Evolutionary conservation across 805 yeast genomes (phyloP), one percentile per base, ranked within the genome.

Genomic region (Candida insectalens): DNA sequence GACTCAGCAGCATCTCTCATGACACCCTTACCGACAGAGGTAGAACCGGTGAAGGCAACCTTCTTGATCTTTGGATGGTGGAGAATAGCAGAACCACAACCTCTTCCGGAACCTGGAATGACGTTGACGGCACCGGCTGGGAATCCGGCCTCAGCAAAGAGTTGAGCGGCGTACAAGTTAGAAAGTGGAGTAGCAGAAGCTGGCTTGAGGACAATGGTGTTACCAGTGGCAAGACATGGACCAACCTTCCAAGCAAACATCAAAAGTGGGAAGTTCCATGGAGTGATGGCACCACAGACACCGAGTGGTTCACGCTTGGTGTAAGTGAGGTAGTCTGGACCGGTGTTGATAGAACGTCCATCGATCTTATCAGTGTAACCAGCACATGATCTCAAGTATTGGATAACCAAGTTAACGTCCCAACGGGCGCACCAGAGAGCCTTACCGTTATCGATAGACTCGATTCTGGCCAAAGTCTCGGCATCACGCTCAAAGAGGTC

Each of bases 211-310:
- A 81, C 75, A 45, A 74, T 64, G 33, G 83, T 74, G 64, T 79
- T 78, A 62, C 85, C 85, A 45, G 85, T 74, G 33, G 82, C 82
- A 49, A 79, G 62, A 41, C 83, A 84, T 30, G 89, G 88, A 35
- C 81, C 84, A 39, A 81, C 63, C 55, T 81, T 81, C 89, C 89
- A 81, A 28, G 82, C 59, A 56, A 77, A 67, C 83, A 81, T 80
- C 65, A 81, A 67, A 43, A 81, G 59, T 47, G 89, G 89, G 72
- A 81, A 81, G 57, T 81, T 81, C 88, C 88, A 81, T 54, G 89
- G 88, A 42, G 81, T 80, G 43, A 81, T 79, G 57, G 78, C 85
- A 44, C 88, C 89, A 63, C 85, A 79, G 26, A 80, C 82, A 55
- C 88, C 89, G 44, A 80, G 57, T 46, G 89, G 88, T 57, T 79